A percentile compares a stretch with the other conserved stretches of the same genome.
Evolutionary conservation across 352 stramenopile genomes (phyloP).

Genomic region (Phytophthora idaei): DNA sequence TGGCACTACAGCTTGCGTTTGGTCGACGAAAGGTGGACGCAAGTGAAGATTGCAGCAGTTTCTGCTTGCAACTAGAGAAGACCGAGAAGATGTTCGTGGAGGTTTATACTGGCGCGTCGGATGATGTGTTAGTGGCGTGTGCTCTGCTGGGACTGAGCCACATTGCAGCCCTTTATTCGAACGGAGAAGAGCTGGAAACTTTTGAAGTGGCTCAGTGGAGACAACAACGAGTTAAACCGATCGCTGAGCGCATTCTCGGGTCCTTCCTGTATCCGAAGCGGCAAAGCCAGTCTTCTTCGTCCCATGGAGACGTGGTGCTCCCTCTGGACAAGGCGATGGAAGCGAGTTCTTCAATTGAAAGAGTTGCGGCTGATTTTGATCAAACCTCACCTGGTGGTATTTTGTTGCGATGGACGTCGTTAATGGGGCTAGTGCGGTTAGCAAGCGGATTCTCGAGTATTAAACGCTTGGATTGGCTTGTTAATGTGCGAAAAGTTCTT

Average conservation of each 20-base stretch:
- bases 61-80: slow-evolving; percentile 27
- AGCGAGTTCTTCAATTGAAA: slow-evolving; percentile 6
- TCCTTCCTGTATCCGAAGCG: slow-evolving; percentile 22
- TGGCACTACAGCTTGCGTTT: slow-evolving; percentile 47
- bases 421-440: slow-evolving; percentile 42
- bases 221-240: slow-evolving; percentile 34
- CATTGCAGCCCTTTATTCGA: slow-evolving; percentile 35
- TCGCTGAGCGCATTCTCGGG: slow-evolving; percentile 26
- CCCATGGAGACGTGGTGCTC: slow-evolving; percentile 27
- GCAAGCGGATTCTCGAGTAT: slow-evolving; percentile 37
- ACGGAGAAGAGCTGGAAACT: slow-evolving; percentile 25
- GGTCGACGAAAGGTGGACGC: slow-evolving; percentile 31
- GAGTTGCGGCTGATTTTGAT: slow-evolving; percentile 5
- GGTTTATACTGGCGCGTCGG: slow-evolving; percentile 14
- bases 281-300: slow-evolving; percentile 5
- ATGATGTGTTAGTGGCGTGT: slow-evolving; percentile 27
- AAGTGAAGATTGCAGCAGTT: slow-evolving; percentile 24
- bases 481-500: slow-evolving; percentile 45
- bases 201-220: slow-evolving; percentile 28
- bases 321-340: slow-evolving; percentile 5
- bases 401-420: slow-evolving; percentile 40
- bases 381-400: slow-evolving; percentile 3
- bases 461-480: slow-evolving; percentile 47
- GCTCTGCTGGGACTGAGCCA: slow-evolving; percentile 36
- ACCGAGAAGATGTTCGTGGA: slow-evolving; percentile 32